Evolutionary conservation across 257 asterid genomes (phyloP).

Genomic region (Fraxinus americana): DNA sequence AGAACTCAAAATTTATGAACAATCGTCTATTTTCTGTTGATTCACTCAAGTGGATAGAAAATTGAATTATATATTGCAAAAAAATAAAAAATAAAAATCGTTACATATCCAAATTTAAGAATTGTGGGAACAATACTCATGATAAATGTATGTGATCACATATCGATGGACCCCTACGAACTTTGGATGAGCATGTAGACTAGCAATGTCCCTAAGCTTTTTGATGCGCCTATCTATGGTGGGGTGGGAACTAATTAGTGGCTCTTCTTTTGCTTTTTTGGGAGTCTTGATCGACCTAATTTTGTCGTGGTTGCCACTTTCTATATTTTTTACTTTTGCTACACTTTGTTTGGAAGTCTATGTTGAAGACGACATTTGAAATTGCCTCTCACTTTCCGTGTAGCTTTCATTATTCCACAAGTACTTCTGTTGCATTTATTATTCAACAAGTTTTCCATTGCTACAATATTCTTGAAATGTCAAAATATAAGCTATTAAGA

Average conservation of each 20-base stretch:
- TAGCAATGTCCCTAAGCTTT: background rate
- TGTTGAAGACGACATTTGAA: conserved; percentile 2
- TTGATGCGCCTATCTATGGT: background rate
- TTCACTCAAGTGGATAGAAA: background rate
- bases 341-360: background rate
- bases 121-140: conserved; percentile 39
- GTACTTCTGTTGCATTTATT: background rate
- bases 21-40: background rate
- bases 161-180: conserved; percentile 48
- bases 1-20: background rate
- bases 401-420: background rate
- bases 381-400: background rate
- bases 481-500: background rate
- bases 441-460: background rate
- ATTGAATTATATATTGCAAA: background rate
- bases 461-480: background rate
- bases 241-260: background rate
- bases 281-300: conserved; percentile 22
- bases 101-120: conserved; percentile 11
- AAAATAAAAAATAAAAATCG: background rate
- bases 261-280: background rate
- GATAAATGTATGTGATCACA: conserved; percentile 44
- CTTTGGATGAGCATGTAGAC: conserved; percentile 23
- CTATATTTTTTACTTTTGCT: background rate
- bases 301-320: background rate